Evolutionary conservation across 257 asterid species (phyloP), one percentile per base, ranked within the genome.

Genomic region (Petunia axillaris): DNA sequence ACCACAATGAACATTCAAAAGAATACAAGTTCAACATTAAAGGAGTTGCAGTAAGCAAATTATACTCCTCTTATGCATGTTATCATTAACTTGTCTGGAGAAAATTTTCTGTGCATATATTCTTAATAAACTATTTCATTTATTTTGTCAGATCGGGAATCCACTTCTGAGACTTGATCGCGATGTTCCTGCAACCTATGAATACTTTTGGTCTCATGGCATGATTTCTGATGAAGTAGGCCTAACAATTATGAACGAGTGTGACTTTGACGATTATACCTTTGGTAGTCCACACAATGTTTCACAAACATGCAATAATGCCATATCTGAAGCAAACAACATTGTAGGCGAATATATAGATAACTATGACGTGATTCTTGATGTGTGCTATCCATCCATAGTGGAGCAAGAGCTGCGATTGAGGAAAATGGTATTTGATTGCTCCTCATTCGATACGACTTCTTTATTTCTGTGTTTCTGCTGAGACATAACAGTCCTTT

Each of bases 201-300:
- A 94, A 14, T 96, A 54, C 86, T 96, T 89, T 78, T 96, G 98
- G 99, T 96, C 99, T 6, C 99, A 94, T 55, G 98, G 99, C 41
- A 92, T 96, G 98, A 94, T 96, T 78, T 96, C 99, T 65, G 99
- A 96, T 85, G 99, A 96, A 87, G 13, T 85, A 7, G 96, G 97
- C 59, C 93, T 88, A 44, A 54, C 95, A 79, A 90, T 96, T 64
- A 92, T 87, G 89, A 91, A 86, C 60, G 94, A 94, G 16, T 96
- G 99, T 65, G 91, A 92, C 44, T 94, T 96, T 78, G 97, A 93
- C 4, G 98, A 96, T 76, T 96, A 96, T 64, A 84, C 94, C 0
- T 96, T 87, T 65, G 88, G 85, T n/a, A 82, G 85, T 77, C 92
- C 96, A 3, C 99, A 96, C 85, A 94, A 92, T 48, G 93, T 87